These are phyloP conservation scores for Pseudogymnoascus sp. DNA, from an alignment of 2,329 filamentous ascomycete species.

Conservation along the genomic window DNA sequence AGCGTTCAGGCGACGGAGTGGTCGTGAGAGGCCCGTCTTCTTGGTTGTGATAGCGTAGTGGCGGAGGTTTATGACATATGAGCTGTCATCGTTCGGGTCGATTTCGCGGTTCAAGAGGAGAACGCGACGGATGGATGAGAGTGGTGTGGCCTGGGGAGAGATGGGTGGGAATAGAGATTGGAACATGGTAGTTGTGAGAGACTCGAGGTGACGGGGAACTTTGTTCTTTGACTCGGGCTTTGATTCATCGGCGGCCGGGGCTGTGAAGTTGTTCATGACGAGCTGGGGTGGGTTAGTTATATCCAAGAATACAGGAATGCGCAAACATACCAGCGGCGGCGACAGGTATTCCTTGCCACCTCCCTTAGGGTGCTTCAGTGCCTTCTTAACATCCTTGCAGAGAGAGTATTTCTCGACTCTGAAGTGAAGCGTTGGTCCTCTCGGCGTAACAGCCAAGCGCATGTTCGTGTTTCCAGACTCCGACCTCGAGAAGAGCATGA, in stretches of 20 bases:
- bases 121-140: conserved; percentile 87
- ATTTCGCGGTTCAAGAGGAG: conserved; percentile 80
- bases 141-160: conserved; percentile 79
- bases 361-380: conserved; percentile 73
- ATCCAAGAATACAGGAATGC: conserved; percentile 19
- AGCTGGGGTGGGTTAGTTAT: conserved; percentile 41
- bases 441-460: conserved; percentile 75
- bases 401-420: conserved; percentile 91
- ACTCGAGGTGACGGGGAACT: conserved; percentile 90
- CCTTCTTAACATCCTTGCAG: conserved; percentile 78
- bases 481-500: conserved; percentile 88
- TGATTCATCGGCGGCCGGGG: conserved; percentile 42
- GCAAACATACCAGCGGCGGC: conserved; percentile 60
- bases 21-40: conserved; percentile 73
- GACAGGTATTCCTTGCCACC: conserved; percentile 79
- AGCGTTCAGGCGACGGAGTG: conserved; percentile 73
- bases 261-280: conserved; percentile 96
- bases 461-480: conserved; percentile 87
- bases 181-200: conserved; percentile 86
- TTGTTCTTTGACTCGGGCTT: conserved; percentile 47
- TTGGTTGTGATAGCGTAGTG: conserved; percentile 96
- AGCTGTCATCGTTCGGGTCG: conserved; percentile 48
- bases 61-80: conserved; percentile 76
- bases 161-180: conserved; percentile 95
- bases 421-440: conserved; percentile 90